Evolutionary conservation across 1,139 yeast genomes (phyloP), one percentile per base, ranked within the genome.

Genomic region (Candida dubliniensis): DNA sequence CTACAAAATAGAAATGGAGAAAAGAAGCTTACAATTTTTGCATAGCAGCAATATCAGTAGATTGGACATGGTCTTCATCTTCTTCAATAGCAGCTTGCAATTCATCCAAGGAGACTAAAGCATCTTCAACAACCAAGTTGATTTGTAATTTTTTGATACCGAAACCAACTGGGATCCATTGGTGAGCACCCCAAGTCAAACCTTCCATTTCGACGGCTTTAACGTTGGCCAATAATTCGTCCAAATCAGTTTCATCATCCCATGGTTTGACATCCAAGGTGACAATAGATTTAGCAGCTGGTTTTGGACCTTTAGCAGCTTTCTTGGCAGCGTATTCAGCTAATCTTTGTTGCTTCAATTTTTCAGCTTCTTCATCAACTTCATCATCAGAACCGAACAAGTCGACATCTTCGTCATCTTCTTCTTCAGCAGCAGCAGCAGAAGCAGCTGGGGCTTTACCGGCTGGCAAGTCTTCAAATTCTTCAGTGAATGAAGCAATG

Each of bases 131-230:
- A 69, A 93, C 99, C 78, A 87, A 77, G 93, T 90, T 93, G 76
- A 95, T 88, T 82, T 93, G 99, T 73, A 93, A 84, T 83, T 95
- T 93, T 87, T 89, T 89, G 82, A 93, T 93, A 83, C 99, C 99
- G 86, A 81, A 93, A 76, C 99, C 99, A 64, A 95, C 95, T 68
- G 96, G 91, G 61, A 93, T 81, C 78, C 82, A 90, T 79, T 87
- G 93, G 81, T 79, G 85, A 66, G 95, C 97, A 87, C 99, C 99
- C 99, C 99, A 93, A 59, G 75, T 76, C 67, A 95, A 87, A 82
- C 99, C 99, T 43, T 91, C 98, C 77, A 76, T 74, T 69, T 82
- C 85, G 61, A 91, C 72, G 58, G 79, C 68, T 82, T 89, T 90
- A 66, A 90, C 97, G 72, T 82, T 81, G 50, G 84, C 91, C 61